These are phyloP conservation scores for Trichophyton verrucosum DNA, from an alignment of 2,329 filamentous ascomycete species.

Conservation along the genomic window DNA sequence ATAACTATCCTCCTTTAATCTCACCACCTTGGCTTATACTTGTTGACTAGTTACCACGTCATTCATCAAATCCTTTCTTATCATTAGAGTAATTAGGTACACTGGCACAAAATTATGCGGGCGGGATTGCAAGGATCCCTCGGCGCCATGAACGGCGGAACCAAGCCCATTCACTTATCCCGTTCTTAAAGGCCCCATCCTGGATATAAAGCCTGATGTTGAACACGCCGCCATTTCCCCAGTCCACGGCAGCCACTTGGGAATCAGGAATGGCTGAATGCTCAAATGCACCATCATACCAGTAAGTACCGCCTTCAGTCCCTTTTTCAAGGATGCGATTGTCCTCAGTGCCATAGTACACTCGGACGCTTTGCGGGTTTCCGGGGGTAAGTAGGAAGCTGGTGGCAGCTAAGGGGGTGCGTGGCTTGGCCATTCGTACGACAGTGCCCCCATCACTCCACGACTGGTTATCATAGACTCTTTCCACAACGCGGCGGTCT, in stretches of 20 bases:
- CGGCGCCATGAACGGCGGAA: not conserved
- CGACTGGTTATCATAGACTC: not conserved
- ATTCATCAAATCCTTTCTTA: not conserved
- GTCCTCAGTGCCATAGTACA: not conserved
- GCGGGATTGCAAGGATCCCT: not conserved
- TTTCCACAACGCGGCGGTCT: constrained; percentile 1
- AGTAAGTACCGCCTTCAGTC: not conserved
- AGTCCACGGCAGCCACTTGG: not conserved
- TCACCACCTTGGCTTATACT: no score
- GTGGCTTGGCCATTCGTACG: not conserved
- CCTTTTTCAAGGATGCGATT: not conserved
- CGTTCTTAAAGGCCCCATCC: not conserved
- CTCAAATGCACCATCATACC: constrained; percentile 1
- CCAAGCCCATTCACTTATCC: not conserved
- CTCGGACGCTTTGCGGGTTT: not conserved
- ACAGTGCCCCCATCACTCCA: not conserved
- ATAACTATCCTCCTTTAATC: no score
- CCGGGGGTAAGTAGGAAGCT: not conserved
- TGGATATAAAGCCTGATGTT: constrained; percentile 2
- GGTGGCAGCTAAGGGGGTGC: not conserved
- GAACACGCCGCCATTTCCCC: not conserved
- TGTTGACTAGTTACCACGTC: no score
- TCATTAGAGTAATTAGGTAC: not conserved
- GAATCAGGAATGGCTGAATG: not conserved
- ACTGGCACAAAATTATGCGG: not conserved